These are phyloP conservation scores for Rhodamnia rubescens DNA, from an alignment of 345 rosid species.

Conservation along the genomic window DNA sequence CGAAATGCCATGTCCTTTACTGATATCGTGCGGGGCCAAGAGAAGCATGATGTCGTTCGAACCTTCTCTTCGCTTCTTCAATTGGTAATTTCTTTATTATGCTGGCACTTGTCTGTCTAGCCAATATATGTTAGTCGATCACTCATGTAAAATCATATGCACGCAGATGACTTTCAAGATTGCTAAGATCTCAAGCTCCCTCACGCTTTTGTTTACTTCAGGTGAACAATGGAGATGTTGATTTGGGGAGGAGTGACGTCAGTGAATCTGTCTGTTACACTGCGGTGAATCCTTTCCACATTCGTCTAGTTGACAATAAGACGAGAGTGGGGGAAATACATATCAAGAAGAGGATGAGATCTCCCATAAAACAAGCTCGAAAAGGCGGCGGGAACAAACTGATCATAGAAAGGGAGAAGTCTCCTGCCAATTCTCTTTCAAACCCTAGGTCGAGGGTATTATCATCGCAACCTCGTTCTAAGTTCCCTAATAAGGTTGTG, in stretches of 20 bases:
- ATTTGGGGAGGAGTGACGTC: constrained; percentile 39
- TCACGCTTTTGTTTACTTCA: constrained; percentile 4
- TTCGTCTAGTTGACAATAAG: constrained; percentile 32
- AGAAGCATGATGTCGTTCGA: constrained; percentile 85
- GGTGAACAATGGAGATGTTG: constrained; percentile 91
- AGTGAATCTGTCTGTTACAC: constrained; percentile 51
- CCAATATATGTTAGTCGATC: not conserved
- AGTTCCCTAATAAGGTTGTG: constrained; percentile 33
- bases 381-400: constrained; percentile 4
- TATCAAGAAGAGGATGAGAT: constrained; percentile 48
- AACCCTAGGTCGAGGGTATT: constrained; percentile 11
- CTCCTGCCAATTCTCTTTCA: not conserved
- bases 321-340: constrained; percentile 13
- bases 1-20: constrained; percentile 36
- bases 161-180: not conserved
- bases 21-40: constrained; percentile 61
- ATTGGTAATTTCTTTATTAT: constrained; percentile 39
- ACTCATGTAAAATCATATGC: not conserved
- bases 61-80: constrained; percentile 94
- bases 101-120: not conserved
- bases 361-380: constrained; percentile 24
- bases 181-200: not conserved
- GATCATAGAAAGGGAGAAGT: constrained; percentile 2
- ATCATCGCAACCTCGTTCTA: constrained; percentile 17
- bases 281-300: constrained; percentile 56